Conservation (phyloP, 352 stramenopile species). For the Paralagenidium karlingii region DNA sequence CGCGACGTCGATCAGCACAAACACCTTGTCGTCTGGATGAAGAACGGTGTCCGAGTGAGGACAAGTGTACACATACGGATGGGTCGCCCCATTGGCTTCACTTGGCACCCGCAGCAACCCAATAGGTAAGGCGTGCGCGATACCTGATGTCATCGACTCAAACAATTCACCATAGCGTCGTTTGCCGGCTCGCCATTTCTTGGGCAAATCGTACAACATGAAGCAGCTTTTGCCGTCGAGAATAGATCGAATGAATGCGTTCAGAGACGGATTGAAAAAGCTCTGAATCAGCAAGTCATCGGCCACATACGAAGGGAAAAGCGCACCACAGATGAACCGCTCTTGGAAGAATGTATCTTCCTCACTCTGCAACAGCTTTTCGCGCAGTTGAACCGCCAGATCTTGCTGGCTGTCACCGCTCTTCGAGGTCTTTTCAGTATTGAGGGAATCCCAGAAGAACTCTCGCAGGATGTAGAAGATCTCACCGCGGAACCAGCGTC, state of each 20-base stretch:
- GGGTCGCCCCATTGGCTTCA: conserved; percentile 27
- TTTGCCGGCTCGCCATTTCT: conserved; percentile 16
- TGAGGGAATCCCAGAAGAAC: background rate
- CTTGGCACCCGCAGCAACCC: conserved; percentile 49
- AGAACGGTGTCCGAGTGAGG: conserved; percentile 43
- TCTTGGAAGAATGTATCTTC: conserved; percentile 78
- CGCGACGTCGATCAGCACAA: conserved; percentile 66
- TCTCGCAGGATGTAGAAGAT: background rate
- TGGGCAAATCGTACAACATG: conserved; percentile 65
- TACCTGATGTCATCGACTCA: conserved; percentile 54
- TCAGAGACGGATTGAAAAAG: conserved; percentile 81
- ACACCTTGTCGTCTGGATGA: conserved; percentile 62
- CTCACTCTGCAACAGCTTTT: conserved; percentile 12
- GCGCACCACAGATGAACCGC: conserved; percentile 66
- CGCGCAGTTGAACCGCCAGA: background rate
- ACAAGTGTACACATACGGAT: conserved; percentile 76
- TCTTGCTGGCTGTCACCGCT: background rate
- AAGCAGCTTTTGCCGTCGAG: conserved; percentile 79
- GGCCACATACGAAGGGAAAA: conserved; percentile 70
- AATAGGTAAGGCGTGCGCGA: conserved; percentile 64
- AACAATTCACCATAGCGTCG: conserved; percentile 61
- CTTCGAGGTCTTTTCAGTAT: background rate
- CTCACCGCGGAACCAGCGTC: background rate
- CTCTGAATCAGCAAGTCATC: conserved; percentile 79
- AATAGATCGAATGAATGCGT: conserved; percentile 72